Evolutionary conservation across 257 asterid genomes (phyloP).

Genomic region (Solanum stenotomum): DNA sequence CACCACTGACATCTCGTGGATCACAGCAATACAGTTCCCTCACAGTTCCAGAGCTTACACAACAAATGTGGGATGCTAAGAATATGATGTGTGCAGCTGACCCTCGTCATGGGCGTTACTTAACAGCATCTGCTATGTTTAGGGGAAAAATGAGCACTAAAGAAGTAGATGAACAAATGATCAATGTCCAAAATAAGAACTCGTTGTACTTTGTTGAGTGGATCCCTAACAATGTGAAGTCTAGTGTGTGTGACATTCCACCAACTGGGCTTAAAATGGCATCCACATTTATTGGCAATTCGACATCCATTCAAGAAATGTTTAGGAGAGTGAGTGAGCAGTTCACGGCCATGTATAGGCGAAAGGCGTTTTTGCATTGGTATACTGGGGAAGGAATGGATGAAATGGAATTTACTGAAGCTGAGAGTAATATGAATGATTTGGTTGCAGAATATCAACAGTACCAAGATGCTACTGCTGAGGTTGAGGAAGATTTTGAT

Average conservation of each 20-base stretch:
- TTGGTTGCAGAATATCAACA: constrained; percentile 59
- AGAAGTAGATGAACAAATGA: constrained; percentile 7
- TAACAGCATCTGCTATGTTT: constrained; percentile 1
- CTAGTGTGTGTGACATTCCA: constrained; percentile 6
- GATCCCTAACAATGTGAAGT: constrained; percentile 5
- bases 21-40: constrained; percentile 3
- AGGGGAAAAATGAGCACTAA: constrained; percentile 1
- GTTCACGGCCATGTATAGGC: constrained; percentile 6
- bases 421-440: constrained; percentile 63
- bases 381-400: constrained; percentile 67
- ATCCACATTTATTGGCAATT: not conserved
- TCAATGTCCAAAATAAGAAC: constrained; percentile 8
- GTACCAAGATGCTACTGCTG: constrained; percentile 53
- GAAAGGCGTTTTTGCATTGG: constrained; percentile 12
- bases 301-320: constrained; percentile 2
- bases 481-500: constrained; percentile 39
- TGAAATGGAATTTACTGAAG: constrained; percentile 66
- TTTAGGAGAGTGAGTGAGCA: constrained; percentile 6
- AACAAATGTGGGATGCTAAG: constrained; percentile 12
- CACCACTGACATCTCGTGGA: constrained; percentile 3
- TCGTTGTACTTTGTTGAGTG: constrained; percentile 2
- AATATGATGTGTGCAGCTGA: constrained; percentile 10
- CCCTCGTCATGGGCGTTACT: constrained; percentile 5
- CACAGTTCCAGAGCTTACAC: constrained; percentile 4
- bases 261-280: not conserved